phyloP scores from a whole-genome alignment of 371 early-diverging fungal species.

The Saksenaea vasiformis region DNA sequence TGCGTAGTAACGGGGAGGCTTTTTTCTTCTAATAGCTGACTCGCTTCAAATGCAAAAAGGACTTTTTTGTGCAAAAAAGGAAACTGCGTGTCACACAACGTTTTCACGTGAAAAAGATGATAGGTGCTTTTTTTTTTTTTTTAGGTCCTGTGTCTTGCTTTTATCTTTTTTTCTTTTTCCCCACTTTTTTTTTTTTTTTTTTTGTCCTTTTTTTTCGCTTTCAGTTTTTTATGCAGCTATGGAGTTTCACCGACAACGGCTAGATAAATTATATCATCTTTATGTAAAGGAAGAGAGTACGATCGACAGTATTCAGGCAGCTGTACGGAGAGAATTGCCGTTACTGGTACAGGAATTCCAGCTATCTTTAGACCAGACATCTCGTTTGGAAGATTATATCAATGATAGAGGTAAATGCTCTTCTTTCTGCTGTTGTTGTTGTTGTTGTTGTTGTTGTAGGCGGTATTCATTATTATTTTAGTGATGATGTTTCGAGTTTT shows the following conservation, averaged over 20 bases:
- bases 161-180: not conserved
- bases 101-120: not conserved
- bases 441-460: too few species aligned
- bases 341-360: conserved; percentile 37
- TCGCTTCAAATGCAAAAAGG: too few species aligned
- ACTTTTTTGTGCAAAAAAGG: not conserved
- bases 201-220: not conserved
- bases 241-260: conserved; percentile 21
- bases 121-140: not conserved
- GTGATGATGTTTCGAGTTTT: conserved; percentile 48
- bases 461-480: conserved; percentile 16
- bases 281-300: conserved; percentile 23
- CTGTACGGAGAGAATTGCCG: conserved; percentile 38
- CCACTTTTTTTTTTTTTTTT: not conserved
- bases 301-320: conserved; percentile 40
- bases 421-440: not conserved
- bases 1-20: too few species aligned
- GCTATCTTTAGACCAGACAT: conserved; percentile 23
- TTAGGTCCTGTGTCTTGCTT: not conserved
- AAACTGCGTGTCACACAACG: not conserved
- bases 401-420: conserved; percentile 34
- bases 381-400: conserved; percentile 34
- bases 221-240: conserved; percentile 10
- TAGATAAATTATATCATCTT: conserved; percentile 22
- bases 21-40: too few species aligned